A percentile compares a stretch with the other conserved stretches of the same genome.
Evolutionary conservation across 2,329 filamentous ascomycete species (phyloP).

Genomic region (Sarocladium oryzae): DNA sequence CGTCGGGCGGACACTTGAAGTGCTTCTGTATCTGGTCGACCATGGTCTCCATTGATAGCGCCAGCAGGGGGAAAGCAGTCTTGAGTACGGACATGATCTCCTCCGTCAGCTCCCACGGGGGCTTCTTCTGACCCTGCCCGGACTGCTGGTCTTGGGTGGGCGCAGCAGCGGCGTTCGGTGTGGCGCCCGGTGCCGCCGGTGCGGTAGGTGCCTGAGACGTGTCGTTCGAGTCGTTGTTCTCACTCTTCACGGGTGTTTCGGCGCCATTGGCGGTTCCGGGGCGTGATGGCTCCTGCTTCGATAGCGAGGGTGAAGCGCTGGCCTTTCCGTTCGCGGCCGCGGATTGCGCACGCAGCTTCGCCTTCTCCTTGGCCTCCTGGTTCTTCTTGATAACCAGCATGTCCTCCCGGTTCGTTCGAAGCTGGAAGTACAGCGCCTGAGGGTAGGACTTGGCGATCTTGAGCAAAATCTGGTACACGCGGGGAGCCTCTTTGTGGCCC

Average conservation of each 20-base stretch:
- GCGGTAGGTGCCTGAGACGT: conserved; percentile 10
- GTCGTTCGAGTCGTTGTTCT: background rate
- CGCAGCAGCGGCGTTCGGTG: conserved; percentile 21
- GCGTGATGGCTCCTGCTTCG: conserved; percentile 26
- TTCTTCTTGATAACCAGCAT: conserved; percentile 87
- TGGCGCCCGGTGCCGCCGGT: conserved; percentile 17
- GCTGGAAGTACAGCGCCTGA: conserved; percentile 91
- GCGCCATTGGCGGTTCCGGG: conserved; percentile 22
- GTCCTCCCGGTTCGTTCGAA: conserved; percentile 89
- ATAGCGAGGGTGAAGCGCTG: conserved; percentile 39
- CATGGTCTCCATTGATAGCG: conserved; percentile 98
- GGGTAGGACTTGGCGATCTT: conserved; percentile 96
- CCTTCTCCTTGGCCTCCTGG: conserved; percentile 68
- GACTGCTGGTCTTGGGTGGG: conserved; percentile 15
- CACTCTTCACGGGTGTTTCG: conserved; percentile 3
- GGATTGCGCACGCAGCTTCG: conserved; percentile 42
- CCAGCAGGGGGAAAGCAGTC: conserved; percentile 91
- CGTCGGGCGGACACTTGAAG: conserved; percentile 97
- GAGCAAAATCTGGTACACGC: conserved; percentile 77
- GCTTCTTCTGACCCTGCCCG: conserved; percentile 49
- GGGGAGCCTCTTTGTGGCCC: conserved; percentile 81
- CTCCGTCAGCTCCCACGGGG: conserved; percentile 93
- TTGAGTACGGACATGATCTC: conserved; percentile 94
- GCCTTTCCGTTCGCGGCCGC: conserved; percentile 38
- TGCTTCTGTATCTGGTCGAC: conserved; percentile 98